Evolutionary conservation across 1,284 basidiomycete genomes (phyloP), one percentile per base, ranked within the genome.

Genomic region (Pseudozyma flocculosa): DNA sequence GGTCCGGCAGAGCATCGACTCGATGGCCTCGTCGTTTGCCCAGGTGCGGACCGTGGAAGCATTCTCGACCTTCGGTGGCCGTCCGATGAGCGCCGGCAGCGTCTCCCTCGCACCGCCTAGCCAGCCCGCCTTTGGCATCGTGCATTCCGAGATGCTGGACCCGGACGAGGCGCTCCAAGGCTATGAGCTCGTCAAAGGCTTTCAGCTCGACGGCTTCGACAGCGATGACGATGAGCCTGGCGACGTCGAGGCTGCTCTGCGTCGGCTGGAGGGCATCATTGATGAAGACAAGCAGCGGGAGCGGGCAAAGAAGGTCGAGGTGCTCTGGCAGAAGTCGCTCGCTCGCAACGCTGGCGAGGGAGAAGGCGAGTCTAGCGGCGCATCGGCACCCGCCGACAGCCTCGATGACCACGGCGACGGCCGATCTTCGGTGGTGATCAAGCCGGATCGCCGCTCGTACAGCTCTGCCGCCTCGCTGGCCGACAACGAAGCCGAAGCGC

Each of bases 121-220:
- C 11, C 56, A 52, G 23, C 57, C 52, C 24, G 48, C 61, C 34
- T 71, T 70, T 50, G 63, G 59, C 40, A 65, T 51, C 5, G 64
- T 71, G 19, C 60, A 67, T 19, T 60, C 68, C 14, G 72, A 74
- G 38, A 47, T 74, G 65, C 53, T 75, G 7, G 72, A 73, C 40
- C 66, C 71, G 2, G 72, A 75, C 29, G 71, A 73, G 48, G 70
- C 68, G 9, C 40, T 75, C 38, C 61, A 58, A 32, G 70, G 70
- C 26, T 73, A 71, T 52, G 71, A 73, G 54, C 61, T 75, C 9
- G 71, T 75, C 53, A 65, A 70, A 26, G 72, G 72, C 24, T 75
- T 75, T 57, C 51, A 55, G 2, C 43, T 75, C 29, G 55, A 70
- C 26, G 68, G 55, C 34, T 45, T 66, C 17, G 69, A 72, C n/a